phyloP scores from a whole-genome alignment of 2,329 filamentous ascomycete genomes.

The Colletotrichum orbiculare region DNA sequence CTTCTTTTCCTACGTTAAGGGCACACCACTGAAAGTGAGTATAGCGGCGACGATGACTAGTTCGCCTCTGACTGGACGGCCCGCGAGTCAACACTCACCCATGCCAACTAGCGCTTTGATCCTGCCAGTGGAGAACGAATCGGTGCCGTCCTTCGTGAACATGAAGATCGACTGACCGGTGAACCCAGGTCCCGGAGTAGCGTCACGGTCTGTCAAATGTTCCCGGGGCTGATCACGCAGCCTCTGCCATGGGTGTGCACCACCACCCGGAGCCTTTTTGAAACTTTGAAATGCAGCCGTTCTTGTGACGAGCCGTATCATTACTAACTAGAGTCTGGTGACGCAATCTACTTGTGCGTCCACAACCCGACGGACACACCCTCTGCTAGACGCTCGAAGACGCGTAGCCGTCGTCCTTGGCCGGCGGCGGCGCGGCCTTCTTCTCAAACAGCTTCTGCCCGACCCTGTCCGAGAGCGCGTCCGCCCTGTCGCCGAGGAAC shows the following conservation, averaged over 20 bases:
- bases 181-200: constrained; percentile 47
- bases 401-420: constrained; percentile 43
- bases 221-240: constrained; percentile 62
- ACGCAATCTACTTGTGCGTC: neutral
- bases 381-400: constrained; percentile 42
- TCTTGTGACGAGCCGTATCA: constrained; percentile 29
- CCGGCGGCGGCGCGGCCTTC: constrained; percentile 40
- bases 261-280: neutral
- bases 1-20: too few relatives aligned
- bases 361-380: neutral
- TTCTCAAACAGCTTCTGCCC: constrained; percentile 52
- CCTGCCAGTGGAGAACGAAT: constrained; percentile 75
- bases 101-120: constrained; percentile 70
- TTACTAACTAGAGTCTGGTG: neutral
- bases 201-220: constrained; percentile 60
- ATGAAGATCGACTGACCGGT: constrained; percentile 69
- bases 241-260: constrained; percentile 40
- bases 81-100: constrained; percentile 71
- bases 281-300: neutral
- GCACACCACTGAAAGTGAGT: too few relatives aligned
- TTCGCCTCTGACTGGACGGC: constrained; percentile 80
- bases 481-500: constrained; percentile 53
- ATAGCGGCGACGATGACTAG: constrained; percentile 82
- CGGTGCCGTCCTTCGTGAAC: constrained; percentile 67
- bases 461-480: constrained; percentile 50